phyloP scores from a whole-genome alignment of 2,329 filamentous ascomycete genomes.

The Pseudogymnoascus sp. region DNA sequence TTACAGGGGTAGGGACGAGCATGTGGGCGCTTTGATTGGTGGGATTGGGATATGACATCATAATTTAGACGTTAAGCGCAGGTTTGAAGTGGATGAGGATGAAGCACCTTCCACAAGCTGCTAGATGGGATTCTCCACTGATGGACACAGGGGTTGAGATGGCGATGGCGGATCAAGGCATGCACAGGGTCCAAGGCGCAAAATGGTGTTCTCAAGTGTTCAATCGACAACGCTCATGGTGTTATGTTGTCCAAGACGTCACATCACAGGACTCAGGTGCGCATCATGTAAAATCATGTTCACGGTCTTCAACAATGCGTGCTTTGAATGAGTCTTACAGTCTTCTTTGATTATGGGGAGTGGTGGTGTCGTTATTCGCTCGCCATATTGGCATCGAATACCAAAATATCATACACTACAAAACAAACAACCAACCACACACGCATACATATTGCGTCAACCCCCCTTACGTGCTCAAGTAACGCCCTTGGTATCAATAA shows the following conservation, averaged over 20 bases:
- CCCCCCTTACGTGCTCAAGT: neutral
- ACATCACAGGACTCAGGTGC: neutral
- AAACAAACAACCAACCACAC: neutral
- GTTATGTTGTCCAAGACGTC: neutral
- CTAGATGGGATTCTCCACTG: neutral
- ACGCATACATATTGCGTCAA: conserved; percentile 2
- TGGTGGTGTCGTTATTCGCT: conserved; percentile 7
- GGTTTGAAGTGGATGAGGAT: neutral
- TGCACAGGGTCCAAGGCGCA: neutral
- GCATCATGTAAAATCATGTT: neutral
- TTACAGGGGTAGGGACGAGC: neutral
- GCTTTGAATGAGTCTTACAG: conserved; percentile 5
- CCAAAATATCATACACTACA: neutral
- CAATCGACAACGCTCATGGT: neutral
- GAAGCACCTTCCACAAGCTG: neutral
- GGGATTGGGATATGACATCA: neutral
- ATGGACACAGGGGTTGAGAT: neutral
- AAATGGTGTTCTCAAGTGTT: neutral
- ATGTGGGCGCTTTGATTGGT: neutral
- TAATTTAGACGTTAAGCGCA: neutral
- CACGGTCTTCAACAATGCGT: neutral
- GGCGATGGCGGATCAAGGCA: neutral
- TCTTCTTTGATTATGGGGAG: conserved; percentile 3
- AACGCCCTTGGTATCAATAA: conserved; percentile 3
- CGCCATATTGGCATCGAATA: conserved; percentile 5